Evolutionary conservation across 495 filamentous ascomycete genomes (phyloP), one percentile per base, ranked within the genome.

Genomic region (Talaromyces borbonicus): DNA sequence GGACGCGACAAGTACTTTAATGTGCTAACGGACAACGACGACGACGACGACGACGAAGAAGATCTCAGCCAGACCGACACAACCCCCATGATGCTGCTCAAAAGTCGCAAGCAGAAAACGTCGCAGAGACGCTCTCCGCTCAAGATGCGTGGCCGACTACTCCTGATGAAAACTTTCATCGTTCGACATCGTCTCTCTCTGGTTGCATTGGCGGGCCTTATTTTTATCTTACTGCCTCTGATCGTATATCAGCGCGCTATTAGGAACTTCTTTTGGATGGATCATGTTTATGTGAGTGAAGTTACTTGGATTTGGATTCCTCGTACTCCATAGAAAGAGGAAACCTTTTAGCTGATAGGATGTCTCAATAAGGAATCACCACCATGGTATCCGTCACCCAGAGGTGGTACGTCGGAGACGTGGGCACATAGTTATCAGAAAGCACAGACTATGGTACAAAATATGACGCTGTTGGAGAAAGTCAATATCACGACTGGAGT

Each of bases 401-500:
- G 65, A 4, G 92, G 92, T 25, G 92, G 92, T n/a, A 87, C 79
- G 0, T 69, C 79, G 4, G 51, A 65, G 43, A 58, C 56, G 25
- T 98, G 92, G 92, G 73, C 75, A 15, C 78, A 81, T 31, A 85
- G 81, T 50, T 98, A 95, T 59, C 60, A 65, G 20, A 94, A 93
- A 59, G 92, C 92, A 0, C 77, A 81, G 33, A 72, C 69, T 47
- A 60, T 98, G 66, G 92, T 96, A 0, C 58, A 66, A 43, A 72
- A 75, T 57, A 95, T 98, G 90, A 87, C 78, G 8, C 63, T 98
- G 29, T 68, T 83, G 22, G 90, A 95, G 58, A 98, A 96, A 60
- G 85, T 98, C 45, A 96, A 96, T 60, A 72, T 96, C 52, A 96
- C 92, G 0, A 95, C 90, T 0, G 90, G 90, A 0, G 89, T 80